Base-by-base conservation (phyloP, 2,329 filamentous ascomycete genomes). In the Ustulina deusta region DNA sequence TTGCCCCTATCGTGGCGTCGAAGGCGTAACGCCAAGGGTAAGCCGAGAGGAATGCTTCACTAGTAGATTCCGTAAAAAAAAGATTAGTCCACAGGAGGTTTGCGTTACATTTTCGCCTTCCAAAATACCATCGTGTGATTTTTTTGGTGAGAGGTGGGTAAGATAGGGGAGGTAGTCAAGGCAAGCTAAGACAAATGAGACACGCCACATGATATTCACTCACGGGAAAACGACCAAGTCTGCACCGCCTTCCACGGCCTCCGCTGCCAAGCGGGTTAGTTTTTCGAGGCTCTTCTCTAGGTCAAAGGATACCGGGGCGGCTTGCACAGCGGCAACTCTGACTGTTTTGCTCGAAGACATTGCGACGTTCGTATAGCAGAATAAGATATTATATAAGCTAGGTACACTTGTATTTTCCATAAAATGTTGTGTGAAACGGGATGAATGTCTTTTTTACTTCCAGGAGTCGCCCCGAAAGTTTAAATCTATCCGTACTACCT, bases 1-100 rank as follows among this genome's bases (percentile, higher is more conserved):
- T 75, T 5, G 78, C 75, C 36, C 81, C 80, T 69, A 82, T 77
- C 3, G 81, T 82, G n/a, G 78, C 74, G 74, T 82, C 80, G 63
- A 82, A 82, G 13, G 78, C 76, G 69, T 82, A 82, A 34, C 80
- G 71, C 80, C 81, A 82, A 22, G 80, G 80, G 64, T 82, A 82
- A 15, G 81, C 80, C 10, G 80, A 81, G 27, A 82, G 70, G 64
- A 82, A 82, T 0, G 74, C 79, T 72, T 82, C 80, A 4, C 79
- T 80, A 57, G 22, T 6, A 27, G n/a, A 17, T 10, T 17, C n/a
- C 10, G 32, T 9, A 25, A 2, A 36, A 51, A 4, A 32, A 17
- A 2, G 34, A 46, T 68, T 68, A 65, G 63, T 20, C 6, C 3
- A 2, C 32, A 17, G 22, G 15, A 44, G 25, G 11, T 61, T 13